Percentiles rank a stretch among this genome's conserved stretches.
These are phyloP conservation scores for Lactarius pseudohatsudake DNA, from an alignment of 768 basidiomycete species.

Conservation along the genomic window DNA sequence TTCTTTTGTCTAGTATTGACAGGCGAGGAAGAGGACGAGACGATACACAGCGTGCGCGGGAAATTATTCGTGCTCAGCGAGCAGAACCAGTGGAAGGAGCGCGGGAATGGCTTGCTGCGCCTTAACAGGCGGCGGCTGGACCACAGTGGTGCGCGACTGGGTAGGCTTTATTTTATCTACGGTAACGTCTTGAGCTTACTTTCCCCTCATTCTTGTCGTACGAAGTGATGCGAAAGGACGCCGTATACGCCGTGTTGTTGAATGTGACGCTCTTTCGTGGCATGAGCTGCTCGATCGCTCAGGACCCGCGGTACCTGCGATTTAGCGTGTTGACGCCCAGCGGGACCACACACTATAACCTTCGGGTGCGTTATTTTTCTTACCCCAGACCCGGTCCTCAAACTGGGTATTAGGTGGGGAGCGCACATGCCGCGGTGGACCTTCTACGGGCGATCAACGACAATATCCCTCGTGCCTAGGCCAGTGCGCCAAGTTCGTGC, in stretches of 20 bases:
- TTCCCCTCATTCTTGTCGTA: background rate
- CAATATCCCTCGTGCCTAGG: conserved; percentile 18
- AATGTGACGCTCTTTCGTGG: conserved; percentile 77
- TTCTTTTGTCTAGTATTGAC: conserved; percentile 53
- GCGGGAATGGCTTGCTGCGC: conserved; percentile 68
- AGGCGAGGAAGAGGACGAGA: conserved; percentile 82
- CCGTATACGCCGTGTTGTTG: conserved; percentile 69
- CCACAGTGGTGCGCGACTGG: conserved; percentile 66
- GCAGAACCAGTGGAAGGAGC: conserved; percentile 72
- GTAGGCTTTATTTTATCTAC: conserved; percentile 39
- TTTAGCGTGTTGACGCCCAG: conserved; percentile 71
- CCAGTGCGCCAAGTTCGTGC: background rate
- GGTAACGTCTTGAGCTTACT: background rate
- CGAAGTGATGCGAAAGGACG: conserved; percentile 84
- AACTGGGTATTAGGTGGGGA: conserved; percentile 22
- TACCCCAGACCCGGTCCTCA: background rate
- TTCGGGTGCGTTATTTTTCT: conserved; percentile 52
- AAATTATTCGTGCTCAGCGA: conserved; percentile 64
- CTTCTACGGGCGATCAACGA: conserved; percentile 25
- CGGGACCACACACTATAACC: conserved; percentile 65
- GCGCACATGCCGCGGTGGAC: conserved; percentile 24
- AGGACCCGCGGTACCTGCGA: conserved; percentile 77
- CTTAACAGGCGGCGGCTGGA: conserved; percentile 66
- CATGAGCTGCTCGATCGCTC: conserved; percentile 70
- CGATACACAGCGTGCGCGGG: conserved; percentile 71